Evolutionary conservation across 495 filamentous ascomycete genomes (phyloP).

Genomic region (Saxophila tyrrhenica): DNA sequence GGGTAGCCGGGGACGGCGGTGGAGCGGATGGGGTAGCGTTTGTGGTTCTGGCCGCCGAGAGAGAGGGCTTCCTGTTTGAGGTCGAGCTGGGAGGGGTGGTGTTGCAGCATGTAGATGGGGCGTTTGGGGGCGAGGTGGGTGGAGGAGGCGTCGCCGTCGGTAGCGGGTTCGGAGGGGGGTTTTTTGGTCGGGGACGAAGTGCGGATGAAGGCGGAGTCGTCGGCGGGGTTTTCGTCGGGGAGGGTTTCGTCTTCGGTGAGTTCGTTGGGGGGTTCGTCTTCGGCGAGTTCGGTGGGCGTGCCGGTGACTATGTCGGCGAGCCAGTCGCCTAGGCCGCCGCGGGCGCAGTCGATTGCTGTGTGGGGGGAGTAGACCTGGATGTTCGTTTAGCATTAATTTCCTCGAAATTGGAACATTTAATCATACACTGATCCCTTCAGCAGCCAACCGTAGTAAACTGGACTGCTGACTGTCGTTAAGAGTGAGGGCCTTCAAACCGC

Average conservation of each 20-base stretch:
- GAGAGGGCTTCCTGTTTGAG: conserved; percentile 22
- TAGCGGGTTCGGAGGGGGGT: conserved; percentile 1
- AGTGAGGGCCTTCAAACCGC: conserved; percentile 75
- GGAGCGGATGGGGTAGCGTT: conserved; percentile 42
- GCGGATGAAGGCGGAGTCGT: background rate
- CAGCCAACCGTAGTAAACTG: conserved; percentile 68
- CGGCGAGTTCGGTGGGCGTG: conserved; percentile 25
- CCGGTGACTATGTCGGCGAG: conserved; percentile 75
- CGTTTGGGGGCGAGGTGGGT: conserved; percentile 8
- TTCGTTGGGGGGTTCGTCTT: conserved; percentile 19
- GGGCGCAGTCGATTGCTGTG: conserved; percentile 82
- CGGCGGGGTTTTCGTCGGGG: background rate
- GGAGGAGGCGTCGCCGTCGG: background rate
- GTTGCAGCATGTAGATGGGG: conserved; percentile 29
- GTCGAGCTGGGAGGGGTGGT: conserved; percentile 26
- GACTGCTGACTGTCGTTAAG: conserved; percentile 76
- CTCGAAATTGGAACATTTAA: background rate
- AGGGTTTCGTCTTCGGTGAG: conserved; percentile 2
- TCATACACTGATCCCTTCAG: conserved; percentile 68
- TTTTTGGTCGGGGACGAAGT: background rate
- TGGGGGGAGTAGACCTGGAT: conserved; percentile 74
- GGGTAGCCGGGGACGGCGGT: conserved; percentile 46
- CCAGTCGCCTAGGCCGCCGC: conserved; percentile 87
- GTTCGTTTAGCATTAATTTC: conserved; percentile 2
- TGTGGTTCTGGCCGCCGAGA: conserved; percentile 32